Percentiles rank a stretch among this genome's conserved stretches.
Conservation (phyloP, 1,284 basidiomycete species). For the Sanguinoderma infundibulare region DNA sequence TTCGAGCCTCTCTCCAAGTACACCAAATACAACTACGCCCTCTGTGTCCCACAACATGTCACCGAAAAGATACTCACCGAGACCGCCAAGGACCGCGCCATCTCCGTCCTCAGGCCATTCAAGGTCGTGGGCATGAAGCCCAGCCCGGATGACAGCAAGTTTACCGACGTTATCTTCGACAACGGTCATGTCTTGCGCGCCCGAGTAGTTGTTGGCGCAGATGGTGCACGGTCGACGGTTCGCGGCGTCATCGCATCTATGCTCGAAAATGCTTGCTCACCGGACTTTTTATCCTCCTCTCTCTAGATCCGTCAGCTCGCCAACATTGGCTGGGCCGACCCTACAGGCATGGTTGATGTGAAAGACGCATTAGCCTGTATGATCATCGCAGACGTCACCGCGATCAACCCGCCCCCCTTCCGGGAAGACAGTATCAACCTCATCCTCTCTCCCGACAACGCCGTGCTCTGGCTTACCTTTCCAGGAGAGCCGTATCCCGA, state of each 20-base stretch:
- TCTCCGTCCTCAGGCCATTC: constrained; percentile 41
- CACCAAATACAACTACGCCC: constrained; percentile 50
- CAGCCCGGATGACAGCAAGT: constrained; percentile 16
- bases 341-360: constrained; percentile 19
- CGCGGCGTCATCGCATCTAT: constrained; percentile 26
- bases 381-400: constrained; percentile 38
- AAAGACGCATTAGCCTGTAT: constrained; percentile 29
- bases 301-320: constrained; percentile 33
- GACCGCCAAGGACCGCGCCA: constrained; percentile 38
- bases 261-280: background rate
- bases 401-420: constrained; percentile 24
- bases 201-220: constrained; percentile 57
- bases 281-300: no score
- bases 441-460: constrained; percentile 27
- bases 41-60: constrained; percentile 50
- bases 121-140: constrained; percentile 37
- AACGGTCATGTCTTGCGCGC: constrained; percentile 50
- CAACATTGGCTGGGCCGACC: constrained; percentile 34
- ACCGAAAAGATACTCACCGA: constrained; percentile 49
- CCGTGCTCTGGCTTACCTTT: constrained; percentile 36
- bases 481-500: constrained; percentile 28
- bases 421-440: constrained; percentile 21
- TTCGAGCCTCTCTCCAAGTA: constrained; percentile 38
- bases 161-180: constrained; percentile 52
- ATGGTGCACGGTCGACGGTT: constrained; percentile 58